These are phyloP conservation scores for Mucor racemosus DNA, from an alignment of 371 early-diverging fungal species.

Conservation along the genomic window DNA sequence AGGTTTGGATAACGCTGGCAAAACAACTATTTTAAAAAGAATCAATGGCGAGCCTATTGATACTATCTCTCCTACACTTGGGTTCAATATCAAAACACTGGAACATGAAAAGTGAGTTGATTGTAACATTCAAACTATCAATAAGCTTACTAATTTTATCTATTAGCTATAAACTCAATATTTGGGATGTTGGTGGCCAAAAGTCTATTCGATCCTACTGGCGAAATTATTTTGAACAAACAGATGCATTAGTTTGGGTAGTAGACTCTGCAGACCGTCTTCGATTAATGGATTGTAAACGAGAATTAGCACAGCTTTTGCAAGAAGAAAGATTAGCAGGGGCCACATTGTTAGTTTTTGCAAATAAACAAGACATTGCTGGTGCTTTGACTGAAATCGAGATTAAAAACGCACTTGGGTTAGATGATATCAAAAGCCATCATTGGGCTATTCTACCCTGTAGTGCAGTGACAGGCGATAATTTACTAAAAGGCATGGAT, in stretches of 20 bases:
- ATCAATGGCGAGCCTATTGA: slow-evolving; percentile 91
- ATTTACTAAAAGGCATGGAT: slow-evolving; percentile 87
- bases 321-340: slow-evolving; percentile 93
- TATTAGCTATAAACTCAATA: slow-evolving; percentile 40
- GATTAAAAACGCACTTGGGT: slow-evolving; percentile 72
- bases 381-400: slow-evolving; percentile 79
- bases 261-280: slow-evolving; percentile 94
- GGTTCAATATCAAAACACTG: slow-evolving; percentile 95
- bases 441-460: slow-evolving; percentile 93
- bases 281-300: slow-evolving; percentile 80
- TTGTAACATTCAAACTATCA: background rate
- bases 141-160: background rate
- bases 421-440: slow-evolving; percentile 82
- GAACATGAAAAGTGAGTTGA: slow-evolving; percentile 72
- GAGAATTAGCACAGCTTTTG: slow-evolving; percentile 78
- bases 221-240: slow-evolving; percentile 99
- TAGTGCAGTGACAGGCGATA: slow-evolving; percentile 90
- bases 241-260: slow-evolving; percentile 98
- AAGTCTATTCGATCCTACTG: slow-evolving; percentile 97
- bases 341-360: slow-evolving; percentile 91
- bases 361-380: slow-evolving; percentile 95
- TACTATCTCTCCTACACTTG: slow-evolving; percentile 97
- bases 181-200: slow-evolving; percentile 98
- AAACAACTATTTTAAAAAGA: slow-evolving; percentile 96
- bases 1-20: slow-evolving; percentile 99